These are phyloP conservation scores for Suzukiozyma palmioleophila DNA, from an alignment of 1,139 yeast species.

Conservation along the genomic window DNA sequence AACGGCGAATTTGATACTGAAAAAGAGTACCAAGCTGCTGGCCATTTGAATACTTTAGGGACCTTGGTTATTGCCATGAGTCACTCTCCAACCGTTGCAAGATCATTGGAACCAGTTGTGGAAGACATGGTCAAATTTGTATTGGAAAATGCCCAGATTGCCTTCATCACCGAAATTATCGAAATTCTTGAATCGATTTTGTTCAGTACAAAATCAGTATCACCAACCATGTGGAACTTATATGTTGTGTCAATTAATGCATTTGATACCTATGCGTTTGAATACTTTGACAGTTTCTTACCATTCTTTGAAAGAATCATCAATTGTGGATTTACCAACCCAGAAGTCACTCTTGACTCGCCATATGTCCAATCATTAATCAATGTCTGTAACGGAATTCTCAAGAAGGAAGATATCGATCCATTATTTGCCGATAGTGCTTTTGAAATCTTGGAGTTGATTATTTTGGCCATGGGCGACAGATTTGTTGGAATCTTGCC, in stretches of 20 bases:
- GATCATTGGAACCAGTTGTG: slow-evolving; percentile 35
- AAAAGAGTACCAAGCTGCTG: slow-evolving; percentile 51
- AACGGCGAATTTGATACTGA: slow-evolving; percentile 29
- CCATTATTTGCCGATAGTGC: slow-evolving; percentile 41
- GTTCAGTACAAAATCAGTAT: slow-evolving; percentile 35
- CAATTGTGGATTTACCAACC: slow-evolving; percentile 40
- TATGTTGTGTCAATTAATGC: slow-evolving; percentile 40
- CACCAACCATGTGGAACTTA: slow-evolving; percentile 47
- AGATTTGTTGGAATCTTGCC: slow-evolving; percentile 31
- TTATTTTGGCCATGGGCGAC: slow-evolving; percentile 33
- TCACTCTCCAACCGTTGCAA: slow-evolving; percentile 42
- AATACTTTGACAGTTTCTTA: slow-evolving; percentile 46
- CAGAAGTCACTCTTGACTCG: slow-evolving; percentile 30
- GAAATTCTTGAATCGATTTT: slow-evolving; percentile 49
- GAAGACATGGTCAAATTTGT: slow-evolving; percentile 41
- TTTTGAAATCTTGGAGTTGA: slow-evolving; percentile 40
- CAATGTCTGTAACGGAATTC: slow-evolving; percentile 32
- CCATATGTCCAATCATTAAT: slow-evolving; percentile 39
- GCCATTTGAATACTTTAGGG: slow-evolving; percentile 46
- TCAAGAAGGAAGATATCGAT: slow-evolving; percentile 33
- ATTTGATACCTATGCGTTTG: slow-evolving; percentile 51
- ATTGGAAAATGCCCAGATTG: slow-evolving; percentile 44
- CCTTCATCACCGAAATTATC: slow-evolving; percentile 44
- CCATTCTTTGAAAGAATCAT: slow-evolving; percentile 49
- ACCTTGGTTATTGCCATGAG: slow-evolving; percentile 52